A percentile compares a stretch with the other conserved stretches of the same genome.
Conservation (phyloP, 2,329 filamentous ascomycete species). For the Thielaviopsis musarum region DNA sequence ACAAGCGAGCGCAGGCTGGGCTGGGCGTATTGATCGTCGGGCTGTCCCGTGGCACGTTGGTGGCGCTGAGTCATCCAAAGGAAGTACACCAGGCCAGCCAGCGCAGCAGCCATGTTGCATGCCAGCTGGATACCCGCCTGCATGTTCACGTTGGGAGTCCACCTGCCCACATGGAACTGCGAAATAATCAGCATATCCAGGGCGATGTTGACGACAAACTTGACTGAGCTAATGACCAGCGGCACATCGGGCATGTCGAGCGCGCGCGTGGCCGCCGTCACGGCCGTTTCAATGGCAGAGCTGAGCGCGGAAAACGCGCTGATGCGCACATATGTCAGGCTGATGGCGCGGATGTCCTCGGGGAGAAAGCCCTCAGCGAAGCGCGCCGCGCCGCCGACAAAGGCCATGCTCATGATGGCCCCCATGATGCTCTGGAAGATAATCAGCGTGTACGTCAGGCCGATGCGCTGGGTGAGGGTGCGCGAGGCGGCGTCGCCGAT, state of each 20-base stretch:
- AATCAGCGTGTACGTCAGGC: constrained; percentile 44
- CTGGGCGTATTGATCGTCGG: constrained; percentile 10
- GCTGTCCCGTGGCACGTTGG: neutral
- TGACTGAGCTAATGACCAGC: constrained; percentile 44
- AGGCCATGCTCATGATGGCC: constrained; percentile 40
- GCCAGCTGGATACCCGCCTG: constrained; percentile 47
- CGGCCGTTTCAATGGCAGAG: constrained; percentile 45
- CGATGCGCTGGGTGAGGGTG: constrained; percentile 30
- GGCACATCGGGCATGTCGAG: constrained; percentile 55
- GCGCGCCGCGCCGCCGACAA: constrained; percentile 33
- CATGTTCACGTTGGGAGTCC: constrained; percentile 41
- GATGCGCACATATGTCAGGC: constrained; percentile 48
- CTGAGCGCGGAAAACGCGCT: constrained; percentile 44
- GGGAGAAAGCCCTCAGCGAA: constrained; percentile 50
- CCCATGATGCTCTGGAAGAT: constrained; percentile 42
- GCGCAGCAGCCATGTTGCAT: constrained; percentile 39
- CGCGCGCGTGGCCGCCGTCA: constrained; percentile 43
- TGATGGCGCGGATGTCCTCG: constrained; percentile 33
- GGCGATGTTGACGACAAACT: constrained; percentile 49
- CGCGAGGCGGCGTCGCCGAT: constrained; percentile 48
- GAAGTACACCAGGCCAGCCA: constrained; percentile 44
- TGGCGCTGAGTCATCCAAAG: constrained; percentile 24
- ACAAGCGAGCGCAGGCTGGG: constrained; percentile 29
- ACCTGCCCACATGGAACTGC: constrained; percentile 39
- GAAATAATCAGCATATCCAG: constrained; percentile 52